These are phyloP conservation scores for Hirsutella minnesotensis DNA, from an alignment of 2,329 filamentous ascomycete species.

Conservation along the genomic window DNA sequence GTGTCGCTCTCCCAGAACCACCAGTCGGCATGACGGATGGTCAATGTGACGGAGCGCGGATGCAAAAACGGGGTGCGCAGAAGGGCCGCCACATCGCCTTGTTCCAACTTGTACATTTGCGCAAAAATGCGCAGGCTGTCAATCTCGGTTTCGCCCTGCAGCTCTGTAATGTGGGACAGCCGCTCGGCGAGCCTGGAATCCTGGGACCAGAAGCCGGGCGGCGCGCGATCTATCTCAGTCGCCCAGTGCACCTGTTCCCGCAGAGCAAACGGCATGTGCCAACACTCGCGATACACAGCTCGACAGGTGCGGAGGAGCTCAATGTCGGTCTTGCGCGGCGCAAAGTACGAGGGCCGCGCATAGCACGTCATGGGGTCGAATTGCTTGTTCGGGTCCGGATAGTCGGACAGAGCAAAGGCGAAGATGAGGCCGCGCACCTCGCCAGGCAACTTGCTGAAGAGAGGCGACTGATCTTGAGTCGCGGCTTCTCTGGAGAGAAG, in stretches of 20 bases:
- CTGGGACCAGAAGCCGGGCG: conserved; percentile 10
- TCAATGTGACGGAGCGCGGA: conserved; percentile 27
- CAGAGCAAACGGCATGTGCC: conserved; percentile 27
- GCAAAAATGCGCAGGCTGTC: conserved; percentile 26
- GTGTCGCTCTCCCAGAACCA: conserved; percentile 29
- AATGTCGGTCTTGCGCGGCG: conserved; percentile 21
- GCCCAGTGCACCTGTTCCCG: conserved; percentile 28
- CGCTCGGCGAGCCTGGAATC: background rate
- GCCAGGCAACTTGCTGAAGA: conserved; percentile 28
- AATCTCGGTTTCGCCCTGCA: conserved; percentile 16
- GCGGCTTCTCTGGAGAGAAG: background rate
- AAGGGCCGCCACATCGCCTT: conserved; percentile 12
- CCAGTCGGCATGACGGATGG: conserved; percentile 37
- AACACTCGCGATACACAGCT: conserved; percentile 27
- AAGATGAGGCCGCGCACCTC: conserved; percentile 40
- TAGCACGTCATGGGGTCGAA: conserved; percentile 23
- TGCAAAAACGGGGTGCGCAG: conserved; percentile 16
- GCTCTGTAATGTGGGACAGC: conserved; percentile 9
- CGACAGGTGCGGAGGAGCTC: conserved; percentile 30
- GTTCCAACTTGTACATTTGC: conserved; percentile 27
- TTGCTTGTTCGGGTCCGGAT: conserved; percentile 16
- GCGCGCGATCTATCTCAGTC: conserved; percentile 16
- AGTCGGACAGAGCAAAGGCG: conserved; percentile 23
- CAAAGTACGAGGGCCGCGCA: conserved; percentile 26
- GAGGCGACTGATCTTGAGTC: conserved; percentile 10